phyloP scores from a whole-genome alignment of 1,139 yeast species.

The Geotrichum bryndzae region DNA sequence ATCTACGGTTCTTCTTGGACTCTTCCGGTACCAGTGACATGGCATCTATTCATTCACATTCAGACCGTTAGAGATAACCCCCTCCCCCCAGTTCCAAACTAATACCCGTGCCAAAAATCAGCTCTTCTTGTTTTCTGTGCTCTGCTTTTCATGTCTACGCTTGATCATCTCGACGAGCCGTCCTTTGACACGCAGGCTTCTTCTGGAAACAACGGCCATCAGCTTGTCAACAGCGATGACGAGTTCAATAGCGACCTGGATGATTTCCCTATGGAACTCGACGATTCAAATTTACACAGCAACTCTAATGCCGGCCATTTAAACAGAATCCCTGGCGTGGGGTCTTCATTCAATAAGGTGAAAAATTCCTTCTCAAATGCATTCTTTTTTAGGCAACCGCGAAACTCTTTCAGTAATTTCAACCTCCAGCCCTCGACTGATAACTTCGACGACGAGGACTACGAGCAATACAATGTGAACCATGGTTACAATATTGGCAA shows the following conservation, averaged over 20 bases:
- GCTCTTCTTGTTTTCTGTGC: not conserved
- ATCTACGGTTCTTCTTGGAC: not conserved
- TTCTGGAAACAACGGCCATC: not conserved
- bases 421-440: not conserved
- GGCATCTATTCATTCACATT: not conserved
- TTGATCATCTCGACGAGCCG: not conserved
- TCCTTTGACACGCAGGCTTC: not conserved
- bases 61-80: not conserved
- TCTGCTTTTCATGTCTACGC: not conserved
- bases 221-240: not conserved
- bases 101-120: not conserved
- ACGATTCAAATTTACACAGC: not conserved
- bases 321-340: not conserved
- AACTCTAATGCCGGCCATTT: not conserved
- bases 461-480: not conserved
- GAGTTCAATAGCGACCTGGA: constrained; percentile 5
- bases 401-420: not conserved
- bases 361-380: constrained; percentile 6
- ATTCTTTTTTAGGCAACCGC: constrained; percentile 28
- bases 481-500: constrained; percentile 5
- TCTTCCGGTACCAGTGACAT: not conserved
- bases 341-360: constrained; percentile 3
- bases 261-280: not conserved
- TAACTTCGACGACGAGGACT: constrained; percentile 11
- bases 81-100: not conserved